These are phyloP conservation scores for Turritis glabra DNA, from an alignment of 345 rosid genomes.

Conservation along the genomic window DNA sequence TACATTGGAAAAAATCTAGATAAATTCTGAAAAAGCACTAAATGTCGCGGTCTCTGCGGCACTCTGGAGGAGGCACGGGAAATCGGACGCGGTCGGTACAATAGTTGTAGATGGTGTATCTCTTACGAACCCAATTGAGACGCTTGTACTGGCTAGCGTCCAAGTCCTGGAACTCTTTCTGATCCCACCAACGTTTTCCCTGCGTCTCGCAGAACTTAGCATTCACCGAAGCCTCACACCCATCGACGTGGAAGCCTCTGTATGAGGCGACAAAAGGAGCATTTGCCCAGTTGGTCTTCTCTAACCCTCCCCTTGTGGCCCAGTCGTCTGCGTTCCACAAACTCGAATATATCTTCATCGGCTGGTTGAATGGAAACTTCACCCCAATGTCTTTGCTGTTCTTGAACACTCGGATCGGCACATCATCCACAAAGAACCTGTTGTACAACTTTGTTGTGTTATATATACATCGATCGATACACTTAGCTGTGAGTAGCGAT, in stretches of 20 bases:
- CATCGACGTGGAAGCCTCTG: slow-evolving; percentile 62
- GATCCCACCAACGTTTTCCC: slow-evolving; percentile 75
- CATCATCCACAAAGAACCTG: slow-evolving; percentile 75
- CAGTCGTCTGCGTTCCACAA: slow-evolving; percentile 90
- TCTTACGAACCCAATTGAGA: slow-evolving; percentile 56
- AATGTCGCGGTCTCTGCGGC: slow-evolving; percentile 60
- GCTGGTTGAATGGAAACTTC: slow-evolving; percentile 75
- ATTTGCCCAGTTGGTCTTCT: slow-evolving; percentile 82
- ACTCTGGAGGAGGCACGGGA: slow-evolving; percentile 51
- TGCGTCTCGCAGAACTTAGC: slow-evolving; percentile 76
- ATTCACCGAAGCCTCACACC: slow-evolving; percentile 61
- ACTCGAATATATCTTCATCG: slow-evolving; percentile 86
- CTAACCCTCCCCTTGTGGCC: slow-evolving; percentile 91
- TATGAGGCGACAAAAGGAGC: slow-evolving; percentile 72
- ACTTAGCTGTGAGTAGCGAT: not conserved
- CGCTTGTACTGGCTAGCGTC: slow-evolving; percentile 54
- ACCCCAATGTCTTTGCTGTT: slow-evolving; percentile 76
- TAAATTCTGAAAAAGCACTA: slow-evolving; percentile 5
- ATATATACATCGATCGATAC: not conserved
- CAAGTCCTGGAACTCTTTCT: slow-evolving; percentile 62
- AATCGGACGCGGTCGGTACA: slow-evolving; percentile 53
- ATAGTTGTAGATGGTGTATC: slow-evolving; percentile 61
- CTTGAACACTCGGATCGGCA: slow-evolving; percentile 82
- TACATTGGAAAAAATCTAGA: not conserved
- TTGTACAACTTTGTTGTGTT: not conserved